Evolutionary conservation across 73 alveolate species (phyloP).

Genomic region (Symbiodinium pilosum): DNA sequence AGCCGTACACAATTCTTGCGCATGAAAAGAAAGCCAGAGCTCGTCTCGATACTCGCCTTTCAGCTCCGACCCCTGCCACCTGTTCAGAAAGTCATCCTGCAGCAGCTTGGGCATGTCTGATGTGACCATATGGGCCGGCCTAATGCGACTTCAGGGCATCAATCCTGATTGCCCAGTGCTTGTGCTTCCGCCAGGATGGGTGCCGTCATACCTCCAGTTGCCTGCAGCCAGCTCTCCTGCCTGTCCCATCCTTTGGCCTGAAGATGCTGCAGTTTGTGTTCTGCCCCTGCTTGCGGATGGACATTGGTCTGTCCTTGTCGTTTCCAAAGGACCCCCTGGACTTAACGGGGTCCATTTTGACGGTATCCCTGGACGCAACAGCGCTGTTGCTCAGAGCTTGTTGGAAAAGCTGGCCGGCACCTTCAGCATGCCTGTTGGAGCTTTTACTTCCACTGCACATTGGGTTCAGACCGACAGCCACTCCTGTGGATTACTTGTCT

Average conservation of each 20-base stretch:
- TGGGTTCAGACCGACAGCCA: neutral
- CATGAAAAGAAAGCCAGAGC: neutral
- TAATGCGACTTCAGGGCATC: neutral
- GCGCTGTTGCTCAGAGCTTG: neutral
- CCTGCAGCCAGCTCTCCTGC: neutral
- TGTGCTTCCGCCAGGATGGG: neutral
- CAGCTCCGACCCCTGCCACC: neutral
- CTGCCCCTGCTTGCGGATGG: neutral
- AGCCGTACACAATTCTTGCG: neutral
- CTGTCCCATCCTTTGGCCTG: neutral
- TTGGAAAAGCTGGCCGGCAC: neutral
- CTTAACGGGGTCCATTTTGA: neutral
- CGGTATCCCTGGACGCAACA: neutral
- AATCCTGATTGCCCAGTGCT: neutral
- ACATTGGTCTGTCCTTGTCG: neutral
- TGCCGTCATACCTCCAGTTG: too few species aligned
- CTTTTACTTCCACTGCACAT: neutral
- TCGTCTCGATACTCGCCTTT: neutral
- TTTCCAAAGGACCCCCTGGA: neutral
- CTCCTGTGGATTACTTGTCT: neutral
- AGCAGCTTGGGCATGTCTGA: too few species aligned
- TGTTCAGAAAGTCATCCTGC: too few species aligned
- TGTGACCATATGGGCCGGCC: neutral
- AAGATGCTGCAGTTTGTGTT: neutral
- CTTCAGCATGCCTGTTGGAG: neutral